These are phyloP conservation scores for Kalanchoe fedtschenkoi DNA, from an alignment of 164 flowering plant genomes.

Conservation along the genomic window DNA sequence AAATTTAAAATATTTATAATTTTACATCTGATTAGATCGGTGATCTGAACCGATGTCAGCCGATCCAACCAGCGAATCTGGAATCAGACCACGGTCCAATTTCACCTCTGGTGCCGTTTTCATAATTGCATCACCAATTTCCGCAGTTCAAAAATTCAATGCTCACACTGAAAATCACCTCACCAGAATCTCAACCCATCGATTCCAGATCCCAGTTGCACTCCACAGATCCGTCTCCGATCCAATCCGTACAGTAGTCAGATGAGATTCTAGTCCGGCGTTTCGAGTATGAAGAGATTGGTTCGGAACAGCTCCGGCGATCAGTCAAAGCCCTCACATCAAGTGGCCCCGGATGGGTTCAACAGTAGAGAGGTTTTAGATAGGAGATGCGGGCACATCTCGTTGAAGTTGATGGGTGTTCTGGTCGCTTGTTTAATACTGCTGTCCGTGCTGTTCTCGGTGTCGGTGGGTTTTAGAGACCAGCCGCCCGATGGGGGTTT, in stretches of 20 bases:
- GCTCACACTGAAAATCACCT: no score
- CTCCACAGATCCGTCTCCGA: no score
- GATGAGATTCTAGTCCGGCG: not conserved
- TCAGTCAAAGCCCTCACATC: constrained; percentile 17
- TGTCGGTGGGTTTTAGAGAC: constrained; percentile 28
- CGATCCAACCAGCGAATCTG: no score
- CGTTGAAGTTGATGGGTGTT: constrained; percentile 28
- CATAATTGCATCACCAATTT: no score
- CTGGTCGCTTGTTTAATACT: constrained; percentile 31
- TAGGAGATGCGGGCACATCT: constrained; percentile 24
- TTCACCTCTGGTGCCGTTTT: no score
- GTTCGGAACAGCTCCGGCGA: constrained; percentile 14
- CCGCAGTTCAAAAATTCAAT: no score
- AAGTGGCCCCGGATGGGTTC: not conserved
- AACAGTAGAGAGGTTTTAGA: constrained; percentile 14
- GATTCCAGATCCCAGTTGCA: no score
- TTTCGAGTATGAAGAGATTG: constrained; percentile 24
- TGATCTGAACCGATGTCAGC: no score
- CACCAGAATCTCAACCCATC: no score
- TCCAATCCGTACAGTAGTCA: not conserved
- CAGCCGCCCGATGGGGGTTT: constrained; percentile 22
- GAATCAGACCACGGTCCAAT: no score
- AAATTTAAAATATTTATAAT: no score
- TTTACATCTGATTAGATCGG: no score
- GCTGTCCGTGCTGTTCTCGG: constrained; percentile 34